Conservation (phyloP, 2,329 filamentous ascomycete species). For the Botryosphaeria dothidea region DNA sequence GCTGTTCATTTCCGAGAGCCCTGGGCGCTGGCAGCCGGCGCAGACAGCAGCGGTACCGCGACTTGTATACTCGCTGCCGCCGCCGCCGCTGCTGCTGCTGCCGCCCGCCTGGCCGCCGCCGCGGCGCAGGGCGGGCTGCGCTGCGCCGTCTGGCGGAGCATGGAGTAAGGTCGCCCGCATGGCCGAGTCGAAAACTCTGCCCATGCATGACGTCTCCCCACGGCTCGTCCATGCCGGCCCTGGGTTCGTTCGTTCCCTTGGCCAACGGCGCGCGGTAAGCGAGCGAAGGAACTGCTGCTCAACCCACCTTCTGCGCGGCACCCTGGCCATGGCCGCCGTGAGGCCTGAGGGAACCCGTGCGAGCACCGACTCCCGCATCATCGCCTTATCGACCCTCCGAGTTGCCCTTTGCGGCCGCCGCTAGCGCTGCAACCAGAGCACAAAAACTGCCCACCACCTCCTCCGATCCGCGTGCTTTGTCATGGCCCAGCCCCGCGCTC, state of each 20-base stretch:
- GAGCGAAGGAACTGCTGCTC: background rate
- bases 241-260: background rate
- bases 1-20: constrained; percentile 18
- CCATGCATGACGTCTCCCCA: constrained; percentile 18
- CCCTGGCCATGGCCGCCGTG: background rate
- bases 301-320: background rate
- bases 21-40: background rate
- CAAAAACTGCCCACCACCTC: constrained; percentile 6
- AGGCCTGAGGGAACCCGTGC: background rate
- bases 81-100: no score
- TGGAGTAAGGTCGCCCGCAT: background rate
- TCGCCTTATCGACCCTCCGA: background rate
- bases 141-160: background rate
- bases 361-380: constrained; percentile 10
- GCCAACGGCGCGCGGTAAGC: constrained; percentile 12
- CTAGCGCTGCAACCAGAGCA: background rate
- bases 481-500: background rate
- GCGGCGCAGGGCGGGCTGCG: background rate
- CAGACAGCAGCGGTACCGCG: constrained; percentile 1
- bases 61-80: background rate
- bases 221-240: constrained; percentile 1
- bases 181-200: constrained; percentile 18
- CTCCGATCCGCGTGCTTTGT: background rate
- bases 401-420: background rate
- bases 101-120: no score